These are phyloP conservation scores for Daldinia decipiens DNA, from an alignment of 495 filamentous ascomycete genomes.

Conservation along the genomic window DNA sequence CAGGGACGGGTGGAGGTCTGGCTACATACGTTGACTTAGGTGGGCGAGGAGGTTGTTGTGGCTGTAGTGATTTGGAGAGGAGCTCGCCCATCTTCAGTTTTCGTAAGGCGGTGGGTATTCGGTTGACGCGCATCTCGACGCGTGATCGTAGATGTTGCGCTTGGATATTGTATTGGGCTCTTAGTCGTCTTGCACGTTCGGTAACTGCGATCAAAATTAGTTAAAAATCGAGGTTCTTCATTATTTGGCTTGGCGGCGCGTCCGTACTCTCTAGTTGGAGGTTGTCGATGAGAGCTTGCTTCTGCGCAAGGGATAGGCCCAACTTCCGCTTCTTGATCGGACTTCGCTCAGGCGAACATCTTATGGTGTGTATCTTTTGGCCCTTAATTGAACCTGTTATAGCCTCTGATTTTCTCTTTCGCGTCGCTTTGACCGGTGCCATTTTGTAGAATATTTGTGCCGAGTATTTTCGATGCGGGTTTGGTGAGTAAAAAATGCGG, in stretches of 20 bases:
- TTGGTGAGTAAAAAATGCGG: slow-evolving; percentile 10
- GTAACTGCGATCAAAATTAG: slow-evolving; percentile 70
- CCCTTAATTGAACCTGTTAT: slow-evolving; percentile 50
- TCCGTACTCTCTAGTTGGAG: slow-evolving; percentile 88
- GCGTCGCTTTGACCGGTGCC: slow-evolving; percentile 60
- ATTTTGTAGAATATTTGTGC: slow-evolving; percentile 50
- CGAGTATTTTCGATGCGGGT: slow-evolving; percentile 14
- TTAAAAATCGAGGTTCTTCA: slow-evolving; percentile 11
- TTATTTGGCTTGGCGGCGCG: neutral
- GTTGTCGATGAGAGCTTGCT: slow-evolving; percentile 91
- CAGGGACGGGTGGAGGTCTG: slow-evolving; percentile 44
- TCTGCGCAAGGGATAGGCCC: slow-evolving; percentile 79
- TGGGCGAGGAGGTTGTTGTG: slow-evolving; percentile 33
- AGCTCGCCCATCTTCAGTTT: slow-evolving; percentile 87
- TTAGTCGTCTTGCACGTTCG: slow-evolving; percentile 88
- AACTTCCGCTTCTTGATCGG: slow-evolving; percentile 68
- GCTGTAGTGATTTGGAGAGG: slow-evolving; percentile 56
- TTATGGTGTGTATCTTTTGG: slow-evolving; percentile 56
- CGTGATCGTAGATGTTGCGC: slow-evolving; percentile 83
- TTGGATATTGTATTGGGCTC: slow-evolving; percentile 89
- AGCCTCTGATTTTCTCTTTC: slow-evolving; percentile 70
- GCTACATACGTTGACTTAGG: slow-evolving; percentile 42
- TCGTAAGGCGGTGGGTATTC: slow-evolving; percentile 83
- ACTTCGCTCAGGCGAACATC: slow-evolving; percentile 57
- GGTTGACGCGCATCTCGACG: slow-evolving; percentile 93